Evolutionary conservation across 1,139 yeast genomes (phyloP).

Genomic region (Wickerhamomyces sp.): DNA sequence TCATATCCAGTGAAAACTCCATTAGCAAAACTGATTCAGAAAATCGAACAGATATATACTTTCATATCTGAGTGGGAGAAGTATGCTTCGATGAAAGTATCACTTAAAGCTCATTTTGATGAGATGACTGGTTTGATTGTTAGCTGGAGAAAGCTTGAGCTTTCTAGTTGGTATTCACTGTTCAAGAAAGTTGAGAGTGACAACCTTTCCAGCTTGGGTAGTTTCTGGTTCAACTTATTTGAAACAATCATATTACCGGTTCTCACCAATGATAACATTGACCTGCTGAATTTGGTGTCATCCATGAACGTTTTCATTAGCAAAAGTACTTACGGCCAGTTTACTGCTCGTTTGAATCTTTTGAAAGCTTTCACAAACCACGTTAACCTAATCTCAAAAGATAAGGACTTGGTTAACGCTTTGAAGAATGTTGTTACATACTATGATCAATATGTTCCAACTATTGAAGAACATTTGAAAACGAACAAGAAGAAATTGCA

Average conservation of each 20-base stretch:
- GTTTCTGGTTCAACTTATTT: constrained; percentile 90
- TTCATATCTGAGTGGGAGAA: constrained; percentile 90
- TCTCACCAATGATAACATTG: constrained; percentile 26
- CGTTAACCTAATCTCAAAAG: constrained; percentile 25
- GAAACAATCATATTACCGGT: constrained; percentile 64
- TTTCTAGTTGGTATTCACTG: constrained; percentile 78
- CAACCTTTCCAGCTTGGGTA: constrained; percentile 52
- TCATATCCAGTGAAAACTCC: constrained; percentile 63
- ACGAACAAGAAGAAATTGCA: constrained; percentile 52
- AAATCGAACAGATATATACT: constrained; percentile 82
- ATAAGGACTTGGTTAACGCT: constrained; percentile 31
- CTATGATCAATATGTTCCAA: constrained; percentile 59
- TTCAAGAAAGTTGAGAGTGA: constrained; percentile 61
- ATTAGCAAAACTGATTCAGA: constrained; percentile 70
- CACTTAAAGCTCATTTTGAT: constrained; percentile 53
- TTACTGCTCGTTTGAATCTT: constrained; percentile 48
- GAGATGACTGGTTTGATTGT: constrained; percentile 67
- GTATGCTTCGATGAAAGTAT: constrained; percentile 77
- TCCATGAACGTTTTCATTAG: constrained; percentile 75
- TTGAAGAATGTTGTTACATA: constrained; percentile 59
- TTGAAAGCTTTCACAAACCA: constrained; percentile 62
- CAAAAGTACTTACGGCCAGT: constrained; percentile 76
- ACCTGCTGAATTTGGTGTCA: constrained; percentile 45
- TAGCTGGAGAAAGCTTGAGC: constrained; percentile 85
- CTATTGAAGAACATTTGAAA: constrained; percentile 42